These are phyloP conservation scores for Aspergillus fumigatus DNA, from an alignment of 2,329 filamentous ascomycete genomes.

Conservation along the genomic window DNA sequence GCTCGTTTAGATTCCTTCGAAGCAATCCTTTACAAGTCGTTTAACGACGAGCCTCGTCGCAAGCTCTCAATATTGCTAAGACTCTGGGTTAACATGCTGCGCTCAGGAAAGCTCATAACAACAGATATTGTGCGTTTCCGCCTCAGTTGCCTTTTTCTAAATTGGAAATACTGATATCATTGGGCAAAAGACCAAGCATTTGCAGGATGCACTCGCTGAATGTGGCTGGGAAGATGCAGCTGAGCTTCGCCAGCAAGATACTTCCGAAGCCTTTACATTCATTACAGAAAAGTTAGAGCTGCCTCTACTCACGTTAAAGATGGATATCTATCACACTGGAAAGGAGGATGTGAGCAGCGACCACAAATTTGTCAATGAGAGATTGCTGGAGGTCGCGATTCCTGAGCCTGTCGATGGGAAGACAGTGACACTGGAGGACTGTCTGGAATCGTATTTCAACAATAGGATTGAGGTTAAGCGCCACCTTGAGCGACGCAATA, in stretches of 20 bases:
- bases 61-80: slow-evolving; percentile 74
- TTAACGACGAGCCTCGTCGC: slow-evolving; percentile 66
- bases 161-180: background rate
- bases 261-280: slow-evolving; percentile 91
- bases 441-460: slow-evolving; percentile 92
- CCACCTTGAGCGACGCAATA: slow-evolving; percentile 61
- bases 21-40: slow-evolving; percentile 78
- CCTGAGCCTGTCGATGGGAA: slow-evolving; percentile 62
- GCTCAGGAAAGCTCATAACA: slow-evolving; percentile 78
- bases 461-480: slow-evolving; percentile 84
- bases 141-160: background rate
- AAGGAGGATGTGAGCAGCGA: slow-evolving; percentile 79
- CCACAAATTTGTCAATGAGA: slow-evolving; percentile 90
- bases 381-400: slow-evolving; percentile 83
- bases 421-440: slow-evolving; percentile 78
- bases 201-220: slow-evolving; percentile 75
- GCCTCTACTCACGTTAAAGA: slow-evolving; percentile 82
- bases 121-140: slow-evolving; percentile 64
- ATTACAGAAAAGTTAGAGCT: slow-evolving; percentile 86
- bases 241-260: slow-evolving; percentile 80
- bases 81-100: slow-evolving; percentile 89
- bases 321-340: slow-evolving; percentile 90
- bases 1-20: slow-evolving; percentile 85
- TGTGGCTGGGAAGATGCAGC: slow-evolving; percentile 87
- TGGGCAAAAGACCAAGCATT: slow-evolving; percentile 63